Evolutionary conservation across 768 basidiomycete species (phyloP).

Genomic region (Trametopsis cervina): DNA sequence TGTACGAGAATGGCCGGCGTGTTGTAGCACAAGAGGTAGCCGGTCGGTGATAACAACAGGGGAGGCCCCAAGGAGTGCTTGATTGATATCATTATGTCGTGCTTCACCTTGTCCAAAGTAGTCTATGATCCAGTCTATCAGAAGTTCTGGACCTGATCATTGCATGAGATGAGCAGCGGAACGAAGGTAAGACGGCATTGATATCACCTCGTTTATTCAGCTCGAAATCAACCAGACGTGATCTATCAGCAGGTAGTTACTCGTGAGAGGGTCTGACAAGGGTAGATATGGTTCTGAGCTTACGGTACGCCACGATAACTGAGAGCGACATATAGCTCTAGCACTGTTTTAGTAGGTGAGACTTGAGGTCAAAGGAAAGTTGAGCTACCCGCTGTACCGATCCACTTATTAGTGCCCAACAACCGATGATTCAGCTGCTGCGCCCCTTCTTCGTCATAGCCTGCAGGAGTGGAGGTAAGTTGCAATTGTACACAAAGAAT

Average conservation of each 20-base stretch:
- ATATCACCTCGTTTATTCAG: conserved; percentile 38
- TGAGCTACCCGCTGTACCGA: conserved; percentile 67
- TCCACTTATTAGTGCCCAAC: conserved; percentile 60
- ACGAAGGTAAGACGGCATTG: conserved; percentile 1
- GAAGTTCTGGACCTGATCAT: conserved; percentile 16
- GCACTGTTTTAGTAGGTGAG: conserved; percentile 5
- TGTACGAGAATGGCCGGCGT: conserved; percentile 79
- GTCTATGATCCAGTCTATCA: conserved; percentile 68
- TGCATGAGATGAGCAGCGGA: background rate
- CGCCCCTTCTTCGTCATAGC: conserved; percentile 70
- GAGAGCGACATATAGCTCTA: conserved; percentile 78
- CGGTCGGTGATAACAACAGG: conserved; percentile 52
- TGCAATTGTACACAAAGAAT: background rate
- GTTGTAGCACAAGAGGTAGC: conserved; percentile 81
- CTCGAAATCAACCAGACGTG: conserved; percentile 61
- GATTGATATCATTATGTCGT: conserved; percentile 34
- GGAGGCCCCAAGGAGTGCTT: conserved; percentile 42
- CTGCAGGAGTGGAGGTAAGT: conserved; percentile 25
- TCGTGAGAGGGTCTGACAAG: background rate
- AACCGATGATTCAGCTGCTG: conserved; percentile 46
- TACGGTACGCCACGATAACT: conserved; percentile 77
- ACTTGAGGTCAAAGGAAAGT: background rate
- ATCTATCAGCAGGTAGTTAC: conserved; percentile 28
- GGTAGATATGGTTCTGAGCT: conserved; percentile 21
- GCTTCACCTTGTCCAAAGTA: conserved; percentile 48